Percentiles rank a stretch among this genome's conserved stretches.
Conservation (phyloP, 139 green algal species). For the Chlorella sp. region DNA sequence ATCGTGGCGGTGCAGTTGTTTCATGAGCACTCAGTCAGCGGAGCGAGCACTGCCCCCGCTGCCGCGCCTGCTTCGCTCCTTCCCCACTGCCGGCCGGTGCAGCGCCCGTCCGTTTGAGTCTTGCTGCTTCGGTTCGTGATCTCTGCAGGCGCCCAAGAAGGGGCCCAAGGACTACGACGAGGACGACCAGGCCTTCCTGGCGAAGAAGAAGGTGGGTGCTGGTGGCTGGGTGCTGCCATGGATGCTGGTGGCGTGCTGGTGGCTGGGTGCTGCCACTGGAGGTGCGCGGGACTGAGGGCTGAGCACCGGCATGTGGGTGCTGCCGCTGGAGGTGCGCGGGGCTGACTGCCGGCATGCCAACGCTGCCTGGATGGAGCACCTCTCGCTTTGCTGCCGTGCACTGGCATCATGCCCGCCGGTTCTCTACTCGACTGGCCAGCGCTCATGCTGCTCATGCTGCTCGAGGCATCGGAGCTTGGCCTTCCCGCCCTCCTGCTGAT, state of each 20-base stretch:
- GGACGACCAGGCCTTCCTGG: constrained; percentile 44
- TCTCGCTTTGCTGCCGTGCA: neutral
- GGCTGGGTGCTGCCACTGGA: neutral
- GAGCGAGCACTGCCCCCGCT: too few species aligned
- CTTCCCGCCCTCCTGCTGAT: neutral
- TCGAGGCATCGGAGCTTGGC: too few species aligned
- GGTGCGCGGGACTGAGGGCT: neutral
- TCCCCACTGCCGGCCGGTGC: neutral
- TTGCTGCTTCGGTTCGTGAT: neutral
- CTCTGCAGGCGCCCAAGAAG: constrained; percentile 33
- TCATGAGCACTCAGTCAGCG: too few species aligned
- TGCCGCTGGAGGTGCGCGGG: neutral
- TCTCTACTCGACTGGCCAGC: neutral
- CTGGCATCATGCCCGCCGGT: neutral
- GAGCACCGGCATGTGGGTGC: neutral
- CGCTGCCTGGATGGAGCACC: too few species aligned
- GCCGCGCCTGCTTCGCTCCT: neutral
- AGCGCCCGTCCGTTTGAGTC: neutral
- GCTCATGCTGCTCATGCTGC: too few species aligned
- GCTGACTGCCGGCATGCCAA: too few species aligned
- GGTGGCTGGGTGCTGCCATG: neutral
- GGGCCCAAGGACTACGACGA: constrained; percentile 38
- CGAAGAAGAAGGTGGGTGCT: constrained; percentile 50
- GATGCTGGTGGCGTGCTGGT: neutral
- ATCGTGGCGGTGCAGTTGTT: too few species aligned